Evolutionary conservation across 2,329 filamentous ascomycete genomes (phyloP), one percentile per base, ranked within the genome.

Genomic region (Ophiostoma tasmaniense): DNA sequence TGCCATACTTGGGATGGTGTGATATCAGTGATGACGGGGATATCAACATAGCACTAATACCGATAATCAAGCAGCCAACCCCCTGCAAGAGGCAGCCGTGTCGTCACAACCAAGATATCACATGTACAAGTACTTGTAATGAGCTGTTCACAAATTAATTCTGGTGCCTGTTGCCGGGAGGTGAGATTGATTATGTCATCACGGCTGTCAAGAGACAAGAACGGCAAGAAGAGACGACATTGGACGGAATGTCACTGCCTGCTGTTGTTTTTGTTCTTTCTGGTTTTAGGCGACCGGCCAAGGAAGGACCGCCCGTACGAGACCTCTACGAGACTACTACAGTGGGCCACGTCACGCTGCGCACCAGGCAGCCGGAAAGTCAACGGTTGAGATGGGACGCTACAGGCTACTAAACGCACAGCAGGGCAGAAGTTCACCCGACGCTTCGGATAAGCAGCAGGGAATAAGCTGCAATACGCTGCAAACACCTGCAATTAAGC

Each of bases 361-460:
- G 42, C 42, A 22, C 25, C 55, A 61, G 55, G 55, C 55, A 61
- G 55, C 55, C n/a, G 55, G 55, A 61, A 59, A 64, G n/a, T 22
- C 30, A 33, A 76, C 76, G 75, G 66, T 76, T 76, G 55, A 59
- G 52, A 14, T 59, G n/a, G n/a, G 45, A 59, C 13, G 52, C 83
- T 4, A 11, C 1, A 22, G 30, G 3, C n/a, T 14, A 30, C 55
- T 61, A 61, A 61, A 30, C 30, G 30, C 6, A 30, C n/a, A 3
- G 22, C 55, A 61, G 55, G 55, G 30, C 55, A 17, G 55, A 61
- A 33, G 55, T 61, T 61, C 25, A 13, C 6, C 55, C 55, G 55
- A 61, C 55, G 55, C 11, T 61, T 61, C 25, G n/a, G 13, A 55
- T 55, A 55, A 55, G 50, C 50, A 13, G n/a, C 22, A 22, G 37